Conservation (phyloP, 176 grass and related monocot species). For the Dactylis glomerata region DNA sequence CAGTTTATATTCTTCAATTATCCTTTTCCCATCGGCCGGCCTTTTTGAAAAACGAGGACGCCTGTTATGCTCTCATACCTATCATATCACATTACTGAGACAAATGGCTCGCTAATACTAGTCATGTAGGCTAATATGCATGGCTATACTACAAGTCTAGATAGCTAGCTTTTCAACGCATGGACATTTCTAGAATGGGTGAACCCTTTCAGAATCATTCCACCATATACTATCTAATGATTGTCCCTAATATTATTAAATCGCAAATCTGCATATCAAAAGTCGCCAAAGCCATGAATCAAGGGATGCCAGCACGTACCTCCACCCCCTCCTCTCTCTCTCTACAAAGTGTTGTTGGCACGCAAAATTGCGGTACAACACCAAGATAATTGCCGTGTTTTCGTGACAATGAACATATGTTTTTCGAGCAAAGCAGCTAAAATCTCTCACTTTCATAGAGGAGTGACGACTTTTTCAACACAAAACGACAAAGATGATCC, state of each 20-base stretch:
- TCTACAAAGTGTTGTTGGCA: background rate
- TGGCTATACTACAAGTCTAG: constrained; percentile 34
- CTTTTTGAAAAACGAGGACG: background rate
- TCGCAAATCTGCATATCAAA: constrained; percentile 23
- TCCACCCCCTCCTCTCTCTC: background rate
- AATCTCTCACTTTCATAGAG: too few relatives aligned
- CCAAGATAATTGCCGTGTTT: too few relatives aligned
- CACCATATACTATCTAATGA: constrained; percentile 40
- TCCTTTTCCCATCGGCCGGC: background rate
- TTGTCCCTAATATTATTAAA: constrained; percentile 35
- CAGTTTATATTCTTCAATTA: background rate
- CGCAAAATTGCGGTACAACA: too few relatives aligned
- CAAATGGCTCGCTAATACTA: background rate
- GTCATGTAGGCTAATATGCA: constrained; percentile 42
- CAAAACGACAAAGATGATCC: too few relatives aligned
- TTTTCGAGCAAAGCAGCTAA: too few relatives aligned
- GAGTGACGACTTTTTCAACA: too few relatives aligned
- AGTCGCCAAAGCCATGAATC: constrained; percentile 48
- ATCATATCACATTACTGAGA: background rate
- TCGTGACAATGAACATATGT: too few relatives aligned
- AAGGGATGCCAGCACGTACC: constrained; percentile 26
- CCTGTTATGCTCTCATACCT: background rate
- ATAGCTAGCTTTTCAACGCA: constrained; percentile 16
- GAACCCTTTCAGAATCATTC: constrained; percentile 22
- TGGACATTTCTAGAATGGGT: constrained; percentile 17